Conservation (phyloP, 768 basidiomycete genomes). For the Mycena epipterygia region DNA sequence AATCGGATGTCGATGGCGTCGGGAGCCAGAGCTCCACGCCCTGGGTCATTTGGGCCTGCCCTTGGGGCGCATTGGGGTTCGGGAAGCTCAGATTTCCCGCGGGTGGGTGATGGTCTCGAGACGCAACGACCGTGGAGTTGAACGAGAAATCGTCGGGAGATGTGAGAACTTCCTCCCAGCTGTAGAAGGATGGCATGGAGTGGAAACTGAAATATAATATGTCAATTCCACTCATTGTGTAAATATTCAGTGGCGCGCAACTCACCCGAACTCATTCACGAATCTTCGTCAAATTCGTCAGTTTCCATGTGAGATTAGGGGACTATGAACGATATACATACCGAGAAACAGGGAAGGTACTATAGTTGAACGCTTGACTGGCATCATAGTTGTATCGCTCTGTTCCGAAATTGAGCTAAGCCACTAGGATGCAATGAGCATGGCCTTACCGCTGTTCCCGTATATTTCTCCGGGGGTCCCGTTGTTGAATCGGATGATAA, state of each 20-base stretch:
- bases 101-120: slow-evolving; percentile 70
- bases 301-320: not conserved
- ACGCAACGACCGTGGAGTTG: slow-evolving; percentile 69
- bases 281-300: slow-evolving; percentile 52
- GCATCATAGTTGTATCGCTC: slow-evolving; percentile 73
- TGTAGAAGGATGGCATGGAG: slow-evolving; percentile 74
- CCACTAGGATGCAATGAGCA: not conserved
- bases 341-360: slow-evolving; percentile 65
- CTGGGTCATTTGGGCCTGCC: slow-evolving; percentile 65
- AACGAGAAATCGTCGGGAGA: slow-evolving; percentile 67
- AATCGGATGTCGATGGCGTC: slow-evolving; percentile 59
- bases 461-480: slow-evolving; percentile 67
- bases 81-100: slow-evolving; percentile 66
- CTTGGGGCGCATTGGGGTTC: slow-evolving; percentile 67
- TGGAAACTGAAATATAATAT: slow-evolving; percentile 58
- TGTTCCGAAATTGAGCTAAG: slow-evolving; percentile 30
- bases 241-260: not conserved
- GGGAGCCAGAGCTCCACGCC: slow-evolving; percentile 71
- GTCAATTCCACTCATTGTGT: not conserved
- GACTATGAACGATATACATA: slow-evolving; percentile 32
- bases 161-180: slow-evolving; percentile 68
- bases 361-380: slow-evolving; percentile 64
- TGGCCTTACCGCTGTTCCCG: slow-evolving; percentile 61
- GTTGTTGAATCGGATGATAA: slow-evolving; percentile 63
- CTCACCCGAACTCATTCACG: slow-evolving; percentile 71